These are phyloP conservation scores for Zalerion maritima DNA, from an alignment of 495 filamentous ascomycete genomes.

Conservation along the genomic window DNA sequence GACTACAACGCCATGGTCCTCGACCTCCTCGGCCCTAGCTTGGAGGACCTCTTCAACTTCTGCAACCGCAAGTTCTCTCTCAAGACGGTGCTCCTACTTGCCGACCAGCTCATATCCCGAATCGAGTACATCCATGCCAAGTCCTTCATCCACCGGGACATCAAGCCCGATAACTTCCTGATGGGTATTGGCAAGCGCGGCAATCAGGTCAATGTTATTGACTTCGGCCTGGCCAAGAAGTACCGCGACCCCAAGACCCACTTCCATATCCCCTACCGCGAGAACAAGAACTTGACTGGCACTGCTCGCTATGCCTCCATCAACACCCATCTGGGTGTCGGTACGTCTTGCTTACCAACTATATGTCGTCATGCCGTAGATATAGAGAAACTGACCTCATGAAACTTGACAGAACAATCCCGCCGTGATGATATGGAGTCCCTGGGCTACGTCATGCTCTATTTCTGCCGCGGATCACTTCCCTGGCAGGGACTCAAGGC, in stretches of 20 bases:
- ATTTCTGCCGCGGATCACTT: slow-evolving; percentile 98
- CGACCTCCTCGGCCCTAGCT: slow-evolving; percentile 87
- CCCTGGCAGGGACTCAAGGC: slow-evolving; percentile 99
- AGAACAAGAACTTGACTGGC: slow-evolving; percentile 99
- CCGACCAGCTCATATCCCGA: slow-evolving; percentile 96
- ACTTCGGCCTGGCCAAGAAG: slow-evolving; percentile 99
- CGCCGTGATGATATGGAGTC: slow-evolving; percentile 99
- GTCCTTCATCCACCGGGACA: slow-evolving; percentile 99
- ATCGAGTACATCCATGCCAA: slow-evolving; percentile 99
- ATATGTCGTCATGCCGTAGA: background rate
- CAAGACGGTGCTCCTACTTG: slow-evolving; percentile 96
- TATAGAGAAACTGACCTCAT: slow-evolving; percentile 1
- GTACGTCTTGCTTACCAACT: slow-evolving; percentile 31
- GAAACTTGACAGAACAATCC: slow-evolving; percentile 65
- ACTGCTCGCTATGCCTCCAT: slow-evolving; percentile 98
- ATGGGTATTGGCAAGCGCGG: slow-evolving; percentile 99
- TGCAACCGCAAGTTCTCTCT: slow-evolving; percentile 99
- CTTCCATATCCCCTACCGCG: slow-evolving; percentile 98
- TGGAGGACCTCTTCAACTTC: slow-evolving; percentile 99
- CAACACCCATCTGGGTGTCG: slow-evolving; percentile 96
- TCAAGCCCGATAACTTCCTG: slow-evolving; percentile 99
- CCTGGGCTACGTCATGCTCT: slow-evolving; percentile 98
- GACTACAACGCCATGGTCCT: slow-evolving; percentile 99
- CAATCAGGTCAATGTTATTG: slow-evolving; percentile 99
- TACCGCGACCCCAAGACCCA: slow-evolving; percentile 99